Evolutionary conservation across 2,329 filamentous ascomycete genomes (phyloP).

Genomic region (Aureobasidium sp.): DNA sequence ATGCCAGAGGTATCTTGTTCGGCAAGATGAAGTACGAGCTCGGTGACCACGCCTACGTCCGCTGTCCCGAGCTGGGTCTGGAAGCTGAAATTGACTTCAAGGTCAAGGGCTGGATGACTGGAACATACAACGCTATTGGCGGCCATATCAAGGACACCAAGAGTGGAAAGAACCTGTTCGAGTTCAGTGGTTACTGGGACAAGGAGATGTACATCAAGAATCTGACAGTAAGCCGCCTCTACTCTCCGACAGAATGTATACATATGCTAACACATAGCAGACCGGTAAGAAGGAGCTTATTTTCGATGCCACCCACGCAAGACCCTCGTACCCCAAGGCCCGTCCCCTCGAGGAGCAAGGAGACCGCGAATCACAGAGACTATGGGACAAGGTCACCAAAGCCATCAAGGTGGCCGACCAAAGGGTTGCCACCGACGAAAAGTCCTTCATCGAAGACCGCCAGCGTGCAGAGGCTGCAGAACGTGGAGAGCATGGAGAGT

Average conservation of each 20-base stretch:
- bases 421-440: conserved; percentile 82
- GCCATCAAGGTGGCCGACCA: conserved; percentile 83
- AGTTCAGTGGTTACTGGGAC: conserved; percentile 87
- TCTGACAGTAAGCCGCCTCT: conserved; percentile 58
- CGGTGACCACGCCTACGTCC: conserved; percentile 87
- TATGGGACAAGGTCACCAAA: conserved; percentile 75
- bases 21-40: conserved; percentile 99
- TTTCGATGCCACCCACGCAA: conserved; percentile 76
- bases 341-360: conserved; percentile 79
- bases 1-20: conserved; percentile 90
- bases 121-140: conserved; percentile 92
- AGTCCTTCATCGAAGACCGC: conserved; percentile 89
- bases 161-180: conserved; percentile 79
- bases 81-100: conserved; percentile 95
- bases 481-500: conserved; percentile 72
- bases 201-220: conserved; percentile 92
- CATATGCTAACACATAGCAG: conserved; percentile 36
- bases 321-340: conserved; percentile 62
- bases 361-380: conserved; percentile 77
- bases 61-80: conserved; percentile 80
- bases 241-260: neutral
- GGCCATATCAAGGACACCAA: conserved; percentile 82
- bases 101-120: conserved; percentile 93
- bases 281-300: conserved; percentile 83
- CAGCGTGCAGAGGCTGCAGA: conserved; percentile 83